phyloP scores from a whole-genome alignment of 1,139 yeast genomes.

The Lodderomyces oxycetoniae region DNA sequence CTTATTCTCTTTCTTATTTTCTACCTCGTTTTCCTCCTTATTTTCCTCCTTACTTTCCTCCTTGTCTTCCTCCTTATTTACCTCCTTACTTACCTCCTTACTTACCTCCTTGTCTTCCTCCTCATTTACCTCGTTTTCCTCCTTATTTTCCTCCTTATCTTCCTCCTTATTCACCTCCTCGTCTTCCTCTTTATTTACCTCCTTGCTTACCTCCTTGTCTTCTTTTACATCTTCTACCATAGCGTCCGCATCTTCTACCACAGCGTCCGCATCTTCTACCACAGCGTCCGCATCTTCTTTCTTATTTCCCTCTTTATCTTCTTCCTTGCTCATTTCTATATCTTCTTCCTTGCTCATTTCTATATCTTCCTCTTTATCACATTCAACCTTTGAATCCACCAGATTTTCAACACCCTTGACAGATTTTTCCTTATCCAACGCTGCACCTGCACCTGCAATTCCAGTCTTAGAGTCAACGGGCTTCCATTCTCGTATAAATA shows the following conservation, averaged over 20 bases:
- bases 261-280: conserved; percentile 2
- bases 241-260: conserved; percentile 2
- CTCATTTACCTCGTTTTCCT: too few relatives aligned
- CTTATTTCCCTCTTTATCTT: conserved; percentile 1
- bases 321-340: background rate
- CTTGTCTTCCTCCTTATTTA: background rate
- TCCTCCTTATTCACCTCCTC: too few relatives aligned
- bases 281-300: conserved; percentile 3
- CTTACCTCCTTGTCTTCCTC: background rate
- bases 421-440: background rate
- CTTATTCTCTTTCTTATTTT: too few relatives aligned
- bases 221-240: conserved; percentile 3
- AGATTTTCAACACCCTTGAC: conserved; percentile 2
- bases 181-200: too few relatives aligned
- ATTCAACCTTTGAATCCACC: too few relatives aligned
- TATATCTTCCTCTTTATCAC: conserved; percentile 1
- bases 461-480: conserved; percentile 3
- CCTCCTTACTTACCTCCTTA: background rate
- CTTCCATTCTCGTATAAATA: conserved; percentile 50
- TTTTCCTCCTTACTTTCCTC: conserved; percentile 1
- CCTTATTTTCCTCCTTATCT: too few relatives aligned
- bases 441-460: conserved; percentile 1
- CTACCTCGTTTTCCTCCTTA: background rate
- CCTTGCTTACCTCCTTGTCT: too few relatives aligned
- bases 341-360: conserved; percentile 1